phyloP scores from a whole-genome alignment of 306 rosid genomes.

The Rubus idaeus region DNA sequence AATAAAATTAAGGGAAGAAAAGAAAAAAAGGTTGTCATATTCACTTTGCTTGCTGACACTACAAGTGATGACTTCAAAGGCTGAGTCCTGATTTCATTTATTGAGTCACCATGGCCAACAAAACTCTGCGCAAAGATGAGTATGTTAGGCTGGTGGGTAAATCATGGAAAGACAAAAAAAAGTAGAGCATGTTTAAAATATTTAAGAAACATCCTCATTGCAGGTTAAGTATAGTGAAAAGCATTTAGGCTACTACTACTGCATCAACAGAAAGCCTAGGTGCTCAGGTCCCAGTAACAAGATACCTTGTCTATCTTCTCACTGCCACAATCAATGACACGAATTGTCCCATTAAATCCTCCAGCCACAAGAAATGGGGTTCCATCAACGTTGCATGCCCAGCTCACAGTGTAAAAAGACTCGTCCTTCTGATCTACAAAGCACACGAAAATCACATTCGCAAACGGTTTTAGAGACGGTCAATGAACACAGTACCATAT shows the following conservation, averaged over 20 bases:
- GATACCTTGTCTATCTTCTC: conserved; percentile 89
- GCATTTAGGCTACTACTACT: background rate
- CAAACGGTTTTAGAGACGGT: background rate
- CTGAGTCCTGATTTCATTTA: conserved; percentile 95
- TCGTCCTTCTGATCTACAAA: conserved; percentile 95
- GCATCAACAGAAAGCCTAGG: background rate
- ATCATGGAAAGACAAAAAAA: background rate
- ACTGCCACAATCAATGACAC: conserved; percentile 73
- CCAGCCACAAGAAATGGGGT: conserved; percentile 78
- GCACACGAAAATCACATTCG: conserved; percentile 30
- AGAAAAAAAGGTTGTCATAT: background rate
- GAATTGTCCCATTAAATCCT: conserved; percentile 82
- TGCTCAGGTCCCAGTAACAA: background rate
- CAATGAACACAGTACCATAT: background rate
- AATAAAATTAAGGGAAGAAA: conserved; percentile 16
- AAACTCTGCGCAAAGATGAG: conserved; percentile 61
- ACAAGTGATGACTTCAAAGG: conserved; percentile 75
- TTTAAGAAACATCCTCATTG: background rate
- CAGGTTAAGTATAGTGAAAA: background rate
- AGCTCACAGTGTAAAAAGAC: conserved; percentile 85
- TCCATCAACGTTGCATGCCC: conserved; percentile 79
- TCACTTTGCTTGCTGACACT: conserved; percentile 93
- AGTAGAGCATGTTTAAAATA: background rate
- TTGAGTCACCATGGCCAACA: conserved; percentile 93
- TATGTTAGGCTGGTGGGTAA: background rate